These are phyloP conservation scores for Ustilago xerochloae DNA, from an alignment of 1,284 basidiomycete genomes.

Conservation along the genomic window DNA sequence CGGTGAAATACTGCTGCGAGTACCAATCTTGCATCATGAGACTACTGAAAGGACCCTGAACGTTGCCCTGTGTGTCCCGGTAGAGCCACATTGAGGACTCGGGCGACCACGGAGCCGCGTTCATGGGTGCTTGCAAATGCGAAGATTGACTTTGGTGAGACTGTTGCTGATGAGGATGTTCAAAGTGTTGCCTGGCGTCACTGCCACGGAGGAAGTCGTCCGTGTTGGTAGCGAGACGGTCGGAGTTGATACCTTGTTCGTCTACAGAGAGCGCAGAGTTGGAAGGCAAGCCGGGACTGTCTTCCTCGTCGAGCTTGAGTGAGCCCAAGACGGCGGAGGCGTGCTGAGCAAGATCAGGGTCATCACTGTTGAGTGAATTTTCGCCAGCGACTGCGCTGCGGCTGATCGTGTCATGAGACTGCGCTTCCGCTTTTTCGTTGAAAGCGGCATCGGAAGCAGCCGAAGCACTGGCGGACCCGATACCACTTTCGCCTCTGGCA, in stretches of 20 bases:
- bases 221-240: slow-evolving; percentile 8
- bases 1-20: slow-evolving; percentile 88
- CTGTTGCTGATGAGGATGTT: slow-evolving; percentile 25
- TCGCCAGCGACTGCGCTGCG: slow-evolving; percentile 7
- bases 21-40: slow-evolving; percentile 96
- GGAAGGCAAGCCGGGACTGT: slow-evolving; percentile 25
- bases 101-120: slow-evolving; percentile 68
- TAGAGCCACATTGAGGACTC: slow-evolving; percentile 87
- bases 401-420: background rate
- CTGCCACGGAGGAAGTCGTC: slow-evolving; percentile 26
- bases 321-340: slow-evolving; percentile 51
- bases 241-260: background rate
- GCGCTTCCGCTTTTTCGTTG: slow-evolving; percentile 2
- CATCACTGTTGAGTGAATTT: slow-evolving; percentile 24
- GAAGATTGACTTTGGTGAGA: slow-evolving; percentile 4
- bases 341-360: slow-evolving; percentile 50
- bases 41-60: slow-evolving; percentile 94
- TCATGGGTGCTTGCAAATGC: slow-evolving; percentile 14
- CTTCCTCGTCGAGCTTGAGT: slow-evolving; percentile 54
- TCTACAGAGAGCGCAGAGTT: slow-evolving; percentile 20
- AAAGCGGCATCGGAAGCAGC: background rate
- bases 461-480: background rate
- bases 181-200: slow-evolving; percentile 17
- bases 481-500: slow-evolving; percentile 6
- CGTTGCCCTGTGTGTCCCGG: slow-evolving; percentile 85